A percentile compares a stretch with the other conserved stretches of the same genome.
Evolutionary conservation across 345 rosid species (phyloP).

Genomic region (Moringa oleifera): DNA sequence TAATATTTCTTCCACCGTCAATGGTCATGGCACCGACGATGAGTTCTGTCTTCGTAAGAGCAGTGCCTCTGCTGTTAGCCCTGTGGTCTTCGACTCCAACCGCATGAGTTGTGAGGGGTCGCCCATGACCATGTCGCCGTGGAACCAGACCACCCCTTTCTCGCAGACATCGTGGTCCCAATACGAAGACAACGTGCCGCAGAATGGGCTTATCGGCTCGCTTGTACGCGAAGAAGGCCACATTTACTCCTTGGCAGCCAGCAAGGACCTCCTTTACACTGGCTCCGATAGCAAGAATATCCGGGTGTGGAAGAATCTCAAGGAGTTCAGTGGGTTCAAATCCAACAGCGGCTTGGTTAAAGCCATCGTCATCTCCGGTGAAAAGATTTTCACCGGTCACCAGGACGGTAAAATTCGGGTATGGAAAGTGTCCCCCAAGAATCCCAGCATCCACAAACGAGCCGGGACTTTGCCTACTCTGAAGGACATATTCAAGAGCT

Average conservation of each 20-base stretch:
- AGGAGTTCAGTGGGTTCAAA: slow-evolving; percentile 84
- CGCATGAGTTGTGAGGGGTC: slow-evolving; percentile 86
- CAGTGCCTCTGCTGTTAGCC: slow-evolving; percentile 58
- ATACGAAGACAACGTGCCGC: slow-evolving; percentile 41
- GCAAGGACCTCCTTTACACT: slow-evolving; percentile 79
- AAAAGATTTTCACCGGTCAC: slow-evolving; percentile 86
- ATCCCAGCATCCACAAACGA: slow-evolving; percentile 60
- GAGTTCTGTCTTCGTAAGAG: slow-evolving; percentile 53
- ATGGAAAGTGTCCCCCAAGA: slow-evolving; percentile 74
- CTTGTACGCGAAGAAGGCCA: slow-evolving; percentile 92
- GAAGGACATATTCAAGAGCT: slow-evolving; percentile 81
- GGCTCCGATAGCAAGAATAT: slow-evolving; percentile 97
- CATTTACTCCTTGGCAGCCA: slow-evolving; percentile 82
- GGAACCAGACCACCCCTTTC: slow-evolving; percentile 72
- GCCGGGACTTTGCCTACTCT: slow-evolving; percentile 78
- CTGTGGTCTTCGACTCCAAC: slow-evolving; percentile 36
- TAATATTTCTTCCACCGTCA: slow-evolving; percentile 27
- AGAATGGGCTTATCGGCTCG: slow-evolving; percentile 75
- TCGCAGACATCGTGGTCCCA: slow-evolving; percentile 40
- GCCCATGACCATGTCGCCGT: slow-evolving; percentile 93
- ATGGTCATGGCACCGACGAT: slow-evolving; percentile 25
- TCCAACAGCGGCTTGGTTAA: slow-evolving; percentile 92
- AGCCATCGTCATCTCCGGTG: slow-evolving; percentile 72
- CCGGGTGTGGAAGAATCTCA: slow-evolving; percentile 89
- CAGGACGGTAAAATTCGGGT: slow-evolving; percentile 93